Evolutionary conservation across 108 stramenopile species (phyloP), one percentile per base, ranked within the genome.

Genomic region (Discostella pseudostelligera): DNA sequence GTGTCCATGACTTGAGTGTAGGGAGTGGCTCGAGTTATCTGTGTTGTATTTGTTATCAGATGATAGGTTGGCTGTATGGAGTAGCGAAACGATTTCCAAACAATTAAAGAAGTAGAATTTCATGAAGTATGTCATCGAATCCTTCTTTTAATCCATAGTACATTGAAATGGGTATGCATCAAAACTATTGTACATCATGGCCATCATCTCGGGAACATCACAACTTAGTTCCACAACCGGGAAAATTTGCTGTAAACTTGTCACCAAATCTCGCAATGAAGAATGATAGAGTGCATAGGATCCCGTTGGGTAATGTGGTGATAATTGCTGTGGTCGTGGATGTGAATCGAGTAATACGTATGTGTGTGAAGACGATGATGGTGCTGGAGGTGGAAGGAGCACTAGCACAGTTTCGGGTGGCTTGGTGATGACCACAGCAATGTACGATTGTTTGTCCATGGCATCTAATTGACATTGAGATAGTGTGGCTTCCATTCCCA

Each of bases 101-200:
- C 32, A 3, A 3, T 3, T 4, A 32, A 32, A 4, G 32, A 32
- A 32, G 4, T 4, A 32, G 32, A 32, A 32, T 32, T 32, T 32
- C 32, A 32, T 32, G 32, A 32, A 32, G 3, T 32, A 5, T 32
- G 5, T 4, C 32, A 32, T 32, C 32, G 32, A 32, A 32, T 32
- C 32, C 32, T 5, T 32, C 5, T 3, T 32, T 32, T 32, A 5
- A 5, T 32, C 32, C 4, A 32, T 4, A 32, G 32, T 32, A 32
- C 3, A 32, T 49, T 49, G 48, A 65, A 78, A 68, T 11, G 71
- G 71, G 69, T 93, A 93, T 12, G 87, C 66, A 76, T 93, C 92
- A 83, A 90, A 93, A 44, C 70, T 78, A 58, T 93, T 93, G 76
- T 93, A 93, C 88, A 90, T 88, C 70, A 79, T 83, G 5, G 81